Percentiles rank a stretch among this genome's conserved stretches.
Evolutionary conservation across 805 yeast species (phyloP).

Genomic region (Wickerhamomyces kurtzmanii): DNA sequence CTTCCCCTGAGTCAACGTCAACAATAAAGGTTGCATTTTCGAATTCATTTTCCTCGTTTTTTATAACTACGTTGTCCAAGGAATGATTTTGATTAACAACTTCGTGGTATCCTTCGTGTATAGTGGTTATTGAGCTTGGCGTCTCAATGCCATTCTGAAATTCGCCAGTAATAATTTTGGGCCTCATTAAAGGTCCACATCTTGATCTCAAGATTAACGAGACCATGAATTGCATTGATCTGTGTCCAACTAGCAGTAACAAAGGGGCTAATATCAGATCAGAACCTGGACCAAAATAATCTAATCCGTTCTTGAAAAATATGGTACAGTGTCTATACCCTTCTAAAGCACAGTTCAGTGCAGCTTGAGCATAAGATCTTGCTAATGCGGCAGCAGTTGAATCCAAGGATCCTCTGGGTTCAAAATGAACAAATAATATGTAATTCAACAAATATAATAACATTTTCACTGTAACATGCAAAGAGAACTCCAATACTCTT

Average conservation of each 20-base stretch:
- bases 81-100: conserved; percentile 15
- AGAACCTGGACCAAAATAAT: conserved; percentile 25
- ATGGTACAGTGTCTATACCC: conserved; percentile 30
- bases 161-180: conserved; percentile 2
- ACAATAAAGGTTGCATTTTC: conserved; percentile 20
- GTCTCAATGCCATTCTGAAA: not conserved
- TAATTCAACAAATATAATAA: conserved; percentile 41
- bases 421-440: conserved; percentile 33
- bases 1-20: conserved; percentile 26
- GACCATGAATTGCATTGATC: conserved; percentile 49
- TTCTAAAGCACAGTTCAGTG: conserved; percentile 31
- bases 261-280: conserved; percentile 40
- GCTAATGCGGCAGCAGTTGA: conserved; percentile 22
- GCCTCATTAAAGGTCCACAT: conserved; percentile 29
- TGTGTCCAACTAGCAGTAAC: conserved; percentile 41
- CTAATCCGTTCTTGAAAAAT: conserved; percentile 26
- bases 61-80: conserved; percentile 9
- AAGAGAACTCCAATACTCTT: conserved; percentile 26
- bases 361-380: conserved; percentile 29
- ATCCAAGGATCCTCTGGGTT: conserved; percentile 28
- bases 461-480: conserved; percentile 33
- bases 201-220: conserved; percentile 39
- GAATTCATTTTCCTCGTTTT: conserved; percentile 12
- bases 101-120: conserved; percentile 9
- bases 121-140: not conserved